Percentiles rank a stretch among this genome's conserved stretches.
Evolutionary conservation across 2,329 filamentous ascomycete species (phyloP).

Genomic region (Claviceps cyperi): DNA sequence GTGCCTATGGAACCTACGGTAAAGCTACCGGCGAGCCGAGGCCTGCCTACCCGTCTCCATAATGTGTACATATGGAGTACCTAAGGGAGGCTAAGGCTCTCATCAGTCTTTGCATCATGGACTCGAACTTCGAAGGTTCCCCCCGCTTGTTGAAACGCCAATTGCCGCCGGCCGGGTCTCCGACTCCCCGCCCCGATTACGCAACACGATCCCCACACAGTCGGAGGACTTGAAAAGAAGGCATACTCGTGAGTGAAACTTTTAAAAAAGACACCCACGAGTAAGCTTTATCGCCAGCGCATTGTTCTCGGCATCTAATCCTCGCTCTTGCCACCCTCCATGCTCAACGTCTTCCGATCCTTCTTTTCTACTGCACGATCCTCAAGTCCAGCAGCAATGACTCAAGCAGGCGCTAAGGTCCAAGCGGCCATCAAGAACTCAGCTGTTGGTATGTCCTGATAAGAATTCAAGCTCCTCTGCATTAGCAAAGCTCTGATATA

Average conservation of each 20-base stretch:
- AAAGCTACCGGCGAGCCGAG: not conserved
- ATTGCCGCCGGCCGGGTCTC: too few species aligned
- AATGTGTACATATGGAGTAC: not conserved
- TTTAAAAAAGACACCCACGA: too few species aligned
- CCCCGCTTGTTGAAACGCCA: too few species aligned
- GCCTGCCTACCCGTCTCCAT: not conserved
- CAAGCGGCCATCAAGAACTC: constrained; percentile 82
- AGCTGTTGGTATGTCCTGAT: constrained; percentile 50
- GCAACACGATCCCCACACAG: too few species aligned
- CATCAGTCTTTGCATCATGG: constrained; percentile 1
- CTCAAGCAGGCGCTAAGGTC: constrained; percentile 69
- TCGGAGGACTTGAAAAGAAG: too few species aligned
- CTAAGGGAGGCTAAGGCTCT: too few species aligned
- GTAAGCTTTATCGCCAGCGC: not conserved
- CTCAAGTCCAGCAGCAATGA: constrained; percentile 53
- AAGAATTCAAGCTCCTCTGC: too few species aligned
- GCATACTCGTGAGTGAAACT: too few species aligned
- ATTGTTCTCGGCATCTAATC: not conserved
- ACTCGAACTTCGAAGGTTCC: not conserved
- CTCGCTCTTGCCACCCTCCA: constrained; percentile 14
- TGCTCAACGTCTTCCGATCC: constrained; percentile 52
- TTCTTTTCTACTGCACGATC: constrained; percentile 45
- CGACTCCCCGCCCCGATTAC: too few species aligned
- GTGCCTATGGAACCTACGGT: too few species aligned
- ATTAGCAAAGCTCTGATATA: too few species aligned